Conservation (phyloP, 176 grass and related monocot genomes). For the Olyra latifolia region DNA sequence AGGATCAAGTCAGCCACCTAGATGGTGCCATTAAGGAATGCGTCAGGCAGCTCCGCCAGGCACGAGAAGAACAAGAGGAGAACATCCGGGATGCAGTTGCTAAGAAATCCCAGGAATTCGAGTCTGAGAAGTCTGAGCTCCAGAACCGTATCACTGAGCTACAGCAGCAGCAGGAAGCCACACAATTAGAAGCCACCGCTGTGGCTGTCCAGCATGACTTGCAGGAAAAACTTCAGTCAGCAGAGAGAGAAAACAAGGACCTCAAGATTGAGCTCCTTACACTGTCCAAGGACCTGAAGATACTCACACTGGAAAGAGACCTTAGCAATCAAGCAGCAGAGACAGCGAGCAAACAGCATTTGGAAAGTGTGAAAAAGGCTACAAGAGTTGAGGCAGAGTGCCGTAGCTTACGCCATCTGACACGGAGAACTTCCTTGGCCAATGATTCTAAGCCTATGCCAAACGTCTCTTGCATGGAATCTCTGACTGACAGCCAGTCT, state of each 20-base stretch:
- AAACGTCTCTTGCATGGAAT: constrained; percentile 58
- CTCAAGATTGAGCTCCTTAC: constrained; percentile 54
- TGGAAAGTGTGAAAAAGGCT: constrained; percentile 87
- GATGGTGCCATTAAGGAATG: constrained; percentile 95
- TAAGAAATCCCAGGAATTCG: constrained; percentile 51
- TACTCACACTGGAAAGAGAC: constrained; percentile 74
- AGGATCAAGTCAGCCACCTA: constrained; percentile 71
- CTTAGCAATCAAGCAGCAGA: constrained; percentile 91
- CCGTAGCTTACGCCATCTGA: constrained; percentile 53
- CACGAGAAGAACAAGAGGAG: constrained; percentile 74
- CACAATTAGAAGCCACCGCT: constrained; percentile 23
- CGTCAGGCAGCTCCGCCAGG: constrained; percentile 85
- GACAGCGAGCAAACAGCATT: constrained; percentile 85
- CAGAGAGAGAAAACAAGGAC: constrained; percentile 65
- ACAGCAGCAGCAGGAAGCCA: constrained; percentile 53
- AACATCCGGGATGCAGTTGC: constrained; percentile 59
- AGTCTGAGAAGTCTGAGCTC: constrained; percentile 53
- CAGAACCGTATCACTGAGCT: constrained; percentile 54
- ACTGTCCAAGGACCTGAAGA: constrained; percentile 55
- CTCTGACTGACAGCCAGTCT: constrained; percentile 77
- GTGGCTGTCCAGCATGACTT: constrained; percentile 37
- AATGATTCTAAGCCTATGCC: constrained; percentile 43
- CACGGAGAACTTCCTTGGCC: constrained; percentile 38
- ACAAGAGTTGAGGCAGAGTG: constrained; percentile 87
- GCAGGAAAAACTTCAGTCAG: constrained; percentile 50